Conservation (phyloP, 306 rosid species). For the Medicago ruthenica region DNA sequence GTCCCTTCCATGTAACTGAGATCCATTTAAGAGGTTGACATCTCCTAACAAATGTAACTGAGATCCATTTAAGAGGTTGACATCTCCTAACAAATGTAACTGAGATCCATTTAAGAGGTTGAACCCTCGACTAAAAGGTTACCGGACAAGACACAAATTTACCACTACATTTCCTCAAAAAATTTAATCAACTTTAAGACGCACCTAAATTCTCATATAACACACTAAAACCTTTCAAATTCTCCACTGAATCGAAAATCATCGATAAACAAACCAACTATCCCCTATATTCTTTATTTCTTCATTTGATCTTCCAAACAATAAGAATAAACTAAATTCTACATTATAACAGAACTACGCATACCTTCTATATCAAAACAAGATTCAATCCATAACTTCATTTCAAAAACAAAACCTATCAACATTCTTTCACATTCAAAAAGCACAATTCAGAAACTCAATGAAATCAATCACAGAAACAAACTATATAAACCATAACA, state of each 20-base stretch:
- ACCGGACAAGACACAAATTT: too few relatives aligned
- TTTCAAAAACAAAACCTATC: constrained; percentile 2
- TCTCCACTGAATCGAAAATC: not conserved
- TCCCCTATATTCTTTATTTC: not conserved
- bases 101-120: too few relatives aligned
- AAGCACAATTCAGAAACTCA: not conserved
- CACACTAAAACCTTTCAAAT: not conserved
- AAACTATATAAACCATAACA: not conserved
- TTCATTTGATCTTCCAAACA: not conserved
- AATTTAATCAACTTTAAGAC: not conserved
- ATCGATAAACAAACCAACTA: not conserved
- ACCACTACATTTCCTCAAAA: not conserved
- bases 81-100: too few relatives aligned
- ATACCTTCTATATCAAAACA: too few relatives aligned
- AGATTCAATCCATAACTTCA: not conserved
- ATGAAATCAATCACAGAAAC: not conserved
- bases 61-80: too few relatives aligned
- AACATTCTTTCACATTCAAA: not conserved
- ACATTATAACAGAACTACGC: not conserved
- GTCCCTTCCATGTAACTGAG: too few relatives aligned
- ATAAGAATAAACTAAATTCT: not conserved
- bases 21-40: too few relatives aligned
- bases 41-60: too few relatives aligned
- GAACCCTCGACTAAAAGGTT: too few relatives aligned
- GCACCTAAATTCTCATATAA: not conserved